Evolutionary conservation across 257 asterid species (phyloP).

Genomic region (Eucommia ulmoides): DNA sequence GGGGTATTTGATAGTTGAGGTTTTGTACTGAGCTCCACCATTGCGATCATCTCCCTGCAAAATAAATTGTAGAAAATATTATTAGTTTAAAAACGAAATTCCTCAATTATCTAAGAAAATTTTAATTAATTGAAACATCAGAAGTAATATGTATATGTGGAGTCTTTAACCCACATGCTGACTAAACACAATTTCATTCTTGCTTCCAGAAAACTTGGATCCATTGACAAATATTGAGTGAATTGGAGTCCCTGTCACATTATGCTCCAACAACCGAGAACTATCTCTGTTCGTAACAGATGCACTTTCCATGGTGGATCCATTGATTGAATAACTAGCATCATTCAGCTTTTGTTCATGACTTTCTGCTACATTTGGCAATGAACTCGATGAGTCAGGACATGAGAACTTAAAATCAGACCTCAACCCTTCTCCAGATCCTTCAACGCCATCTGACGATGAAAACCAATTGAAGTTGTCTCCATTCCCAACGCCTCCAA

Average conservation of each 20-base stretch:
- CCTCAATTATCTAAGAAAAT: slow-evolving; percentile 36
- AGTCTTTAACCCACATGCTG: too few species aligned
- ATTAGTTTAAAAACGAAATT: slow-evolving; percentile 1
- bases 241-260: slow-evolving; percentile 26
- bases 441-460: slow-evolving; percentile 47
- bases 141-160: too few species aligned
- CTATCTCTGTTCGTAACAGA: slow-evolving; percentile 20
- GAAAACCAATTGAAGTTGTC: slow-evolving; percentile 65
- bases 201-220: slow-evolving; percentile 20
- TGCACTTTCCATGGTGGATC: slow-evolving; percentile 21
- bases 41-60: slow-evolving; percentile 16
- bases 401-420: slow-evolving; percentile 37
- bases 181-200: slow-evolving; percentile 24
- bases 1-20: slow-evolving; percentile 13
- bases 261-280: slow-evolving; percentile 30
- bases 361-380: slow-evolving; percentile 19
- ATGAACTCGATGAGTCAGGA: slow-evolving; percentile 29
- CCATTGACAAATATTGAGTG: slow-evolving; percentile 27
- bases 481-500: slow-evolving; percentile 38
- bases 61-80: background rate
- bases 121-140: too few species aligned
- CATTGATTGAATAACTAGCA: slow-evolving; percentile 20
- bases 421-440: slow-evolving; percentile 25
- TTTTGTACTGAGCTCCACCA: slow-evolving; percentile 13
- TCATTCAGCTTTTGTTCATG: slow-evolving; percentile 24